Base-by-base conservation (phyloP, 2,329 filamentous ascomycete genomes). In the Akanthomyces uredinophilus region DNA sequence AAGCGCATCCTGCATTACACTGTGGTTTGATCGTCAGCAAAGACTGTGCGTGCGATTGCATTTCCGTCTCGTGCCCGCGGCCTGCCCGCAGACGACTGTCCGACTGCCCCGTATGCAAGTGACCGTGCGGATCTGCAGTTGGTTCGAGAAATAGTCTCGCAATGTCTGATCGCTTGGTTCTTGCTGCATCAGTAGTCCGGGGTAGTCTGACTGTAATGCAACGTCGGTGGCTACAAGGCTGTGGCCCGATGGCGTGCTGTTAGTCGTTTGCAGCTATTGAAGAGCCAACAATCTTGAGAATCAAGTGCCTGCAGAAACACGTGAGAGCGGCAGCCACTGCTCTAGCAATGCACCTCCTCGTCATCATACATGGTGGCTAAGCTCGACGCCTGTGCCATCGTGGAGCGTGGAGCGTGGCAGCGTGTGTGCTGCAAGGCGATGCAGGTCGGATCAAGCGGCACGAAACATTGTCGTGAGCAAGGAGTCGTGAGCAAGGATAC, bases 401-500 rank as follows among this genome's bases (percentile, higher is more conserved):
- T 35, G 10, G 32, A 10, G 32, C 32, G 32, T 35, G 32, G 32
- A 35, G 32, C 32, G 27, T 29, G 27, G 27, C n/a, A n/a, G n/a
- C 16, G 56, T 44, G n/a, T 24, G 27, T 51, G 22, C 47, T 50
- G 44, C 37, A 43, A 43, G 56, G 24, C 24, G 37, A 52, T 60
- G 57, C 57, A 46, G 39, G 47, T 60, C 57, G 57, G 57, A 44
- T 60, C 47, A 46, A 46, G 57, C 47, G 57, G 57, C 57, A 44
- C 18, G 20, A 51, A 27, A 43, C 47, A 44, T 14, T 27, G 22
- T 32, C 49, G 4, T 35, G 44, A 50, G 39, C 53, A 46, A 46
- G 53, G 53, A 16, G 22, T 32, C 49, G 4, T 35, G 44, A 50
- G 39, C 53, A 46, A 46, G 53, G 53, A 16, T n/a, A n/a, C n/a